Percentiles rank a stretch among this genome's conserved stretches.
Conservation (phyloP, 306 rosid species). For the Quercus engelmannii region DNA sequence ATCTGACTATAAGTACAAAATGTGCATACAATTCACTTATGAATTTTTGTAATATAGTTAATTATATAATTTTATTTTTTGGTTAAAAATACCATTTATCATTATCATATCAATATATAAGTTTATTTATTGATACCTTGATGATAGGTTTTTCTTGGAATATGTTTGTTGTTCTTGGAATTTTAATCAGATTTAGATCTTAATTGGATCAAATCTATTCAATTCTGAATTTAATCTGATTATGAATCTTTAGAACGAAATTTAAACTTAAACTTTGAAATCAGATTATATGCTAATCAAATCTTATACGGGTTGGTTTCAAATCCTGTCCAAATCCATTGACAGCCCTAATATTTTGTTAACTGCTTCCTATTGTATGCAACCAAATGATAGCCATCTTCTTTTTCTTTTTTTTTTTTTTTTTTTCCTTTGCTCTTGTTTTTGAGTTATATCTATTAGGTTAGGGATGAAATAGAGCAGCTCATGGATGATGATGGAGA, state of each 20-base stretch:
- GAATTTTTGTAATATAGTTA: neutral
- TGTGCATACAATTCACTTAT: neutral
- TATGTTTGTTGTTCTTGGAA: neutral
- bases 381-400: constrained; percentile 9
- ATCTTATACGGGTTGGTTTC: neutral
- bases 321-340: neutral
- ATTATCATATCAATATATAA: neutral
- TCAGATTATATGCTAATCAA: neutral
- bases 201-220: neutral
- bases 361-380: constrained; percentile 15
- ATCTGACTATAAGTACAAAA: neutral
- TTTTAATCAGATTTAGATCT: neutral
- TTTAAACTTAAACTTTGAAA: neutral
- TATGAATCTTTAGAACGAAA: neutral
- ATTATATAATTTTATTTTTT: neutral
- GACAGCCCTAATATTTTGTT: neutral
- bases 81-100: neutral
- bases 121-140: no score
- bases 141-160: no score
- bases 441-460: constrained; percentile 48
- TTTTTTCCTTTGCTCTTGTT: constrained; percentile 11
- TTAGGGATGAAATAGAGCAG: constrained; percentile 99
- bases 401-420: neutral
- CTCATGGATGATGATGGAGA: constrained; percentile 99
- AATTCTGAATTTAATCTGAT: neutral